Percentiles rank a stretch among this genome's conserved stretches.
Evolutionary conservation across 495 filamentous ascomycete species (phyloP).

Genomic region (Cryomyces minteri): DNA sequence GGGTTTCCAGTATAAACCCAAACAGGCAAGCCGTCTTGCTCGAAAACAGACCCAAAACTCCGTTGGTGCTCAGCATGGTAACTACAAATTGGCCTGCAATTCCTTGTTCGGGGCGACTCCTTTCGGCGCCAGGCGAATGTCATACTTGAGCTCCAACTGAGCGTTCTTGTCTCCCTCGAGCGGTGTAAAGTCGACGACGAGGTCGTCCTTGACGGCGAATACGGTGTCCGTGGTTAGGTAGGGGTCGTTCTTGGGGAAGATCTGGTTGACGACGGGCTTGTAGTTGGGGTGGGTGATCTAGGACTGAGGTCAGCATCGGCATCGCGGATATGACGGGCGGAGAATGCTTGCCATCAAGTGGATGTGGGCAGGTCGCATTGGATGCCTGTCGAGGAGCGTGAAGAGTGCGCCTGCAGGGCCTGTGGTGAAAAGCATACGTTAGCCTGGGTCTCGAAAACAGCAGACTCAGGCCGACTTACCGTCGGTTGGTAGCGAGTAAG

Average conservation of each 20-base stretch:
- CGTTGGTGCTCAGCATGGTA: too few species aligned
- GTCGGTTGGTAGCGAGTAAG: slow-evolving; percentile 63
- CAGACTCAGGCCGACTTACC: slow-evolving; percentile 11
- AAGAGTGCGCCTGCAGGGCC: slow-evolving; percentile 51
- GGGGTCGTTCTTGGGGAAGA: slow-evolving; percentile 44
- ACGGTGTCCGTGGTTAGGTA: slow-evolving; percentile 43
- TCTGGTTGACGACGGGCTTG: slow-evolving; percentile 39
- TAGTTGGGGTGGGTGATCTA: slow-evolving; percentile 17
- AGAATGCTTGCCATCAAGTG: slow-evolving; percentile 16
- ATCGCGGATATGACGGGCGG: background rate
- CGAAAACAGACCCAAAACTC: background rate
- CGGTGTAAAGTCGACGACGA: slow-evolving; percentile 44
- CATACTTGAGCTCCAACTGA: slow-evolving; percentile 16
- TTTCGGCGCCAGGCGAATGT: slow-evolving; percentile 17
- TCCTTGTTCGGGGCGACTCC: background rate
- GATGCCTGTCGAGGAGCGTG: slow-evolving; percentile 47
- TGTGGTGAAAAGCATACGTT: background rate
- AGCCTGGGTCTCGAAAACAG: background rate
- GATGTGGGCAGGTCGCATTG: slow-evolving; percentile 23
- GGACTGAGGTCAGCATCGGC: background rate
- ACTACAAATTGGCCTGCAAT: too few species aligned
- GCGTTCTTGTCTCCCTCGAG: slow-evolving; percentile 22
- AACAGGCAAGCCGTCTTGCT: background rate
- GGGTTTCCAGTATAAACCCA: background rate
- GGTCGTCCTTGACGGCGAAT: slow-evolving; percentile 47